Base-by-base conservation (phyloP, 768 basidiomycete genomes). In the Saitozyma podzolica region DNA sequence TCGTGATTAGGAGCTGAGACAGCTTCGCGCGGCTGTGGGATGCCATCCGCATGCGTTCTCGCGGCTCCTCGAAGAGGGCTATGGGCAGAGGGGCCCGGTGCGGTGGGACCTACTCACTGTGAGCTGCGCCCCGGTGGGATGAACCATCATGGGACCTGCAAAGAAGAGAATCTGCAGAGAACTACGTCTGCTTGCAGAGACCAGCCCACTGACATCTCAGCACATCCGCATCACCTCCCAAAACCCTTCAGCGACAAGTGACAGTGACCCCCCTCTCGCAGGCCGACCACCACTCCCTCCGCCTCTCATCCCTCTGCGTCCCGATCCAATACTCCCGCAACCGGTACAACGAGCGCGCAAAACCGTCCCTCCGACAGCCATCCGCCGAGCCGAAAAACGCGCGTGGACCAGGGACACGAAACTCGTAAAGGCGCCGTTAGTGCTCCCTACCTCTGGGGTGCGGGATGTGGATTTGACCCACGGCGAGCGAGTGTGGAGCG, bases 21-120 rank as follows among this genome's bases (percentile, higher is more conserved):
- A 61, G 16, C 58, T 76, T 0, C 56, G 66, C 17, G 72, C 72
- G 9, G 75, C 75, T 8, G 70, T 72, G 5, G 66, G 68, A 19
- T 66, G 63, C 56, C 70, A 74, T 59, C 70, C 68, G 5, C 75
- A 76, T 68, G 75, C 72, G 6, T 51, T 74, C 17, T 11, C 37
- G 9, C 56, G 75, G 29, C 40, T 73, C 40, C 39, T 76, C 7
- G 68, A 74, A 49, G 67, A 68, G 14, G 50, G 49, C 0, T 76
- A 74, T 56, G 75, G 69, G 0, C 70, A 59, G 16, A 58, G 65
- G 49, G 72, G 70, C 16, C n/a, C 48, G 9, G 41, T 59, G 0
- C 55, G 72, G 41, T 69, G 65, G 57, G 52, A 61, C 7, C 40
- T 66, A 37, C 47, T 75, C 19, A 43, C 53, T 20, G 74, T 75